phyloP scores from a whole-genome alignment of 768 basidiomycete species.

The Mycena kentingensis region DNA sequence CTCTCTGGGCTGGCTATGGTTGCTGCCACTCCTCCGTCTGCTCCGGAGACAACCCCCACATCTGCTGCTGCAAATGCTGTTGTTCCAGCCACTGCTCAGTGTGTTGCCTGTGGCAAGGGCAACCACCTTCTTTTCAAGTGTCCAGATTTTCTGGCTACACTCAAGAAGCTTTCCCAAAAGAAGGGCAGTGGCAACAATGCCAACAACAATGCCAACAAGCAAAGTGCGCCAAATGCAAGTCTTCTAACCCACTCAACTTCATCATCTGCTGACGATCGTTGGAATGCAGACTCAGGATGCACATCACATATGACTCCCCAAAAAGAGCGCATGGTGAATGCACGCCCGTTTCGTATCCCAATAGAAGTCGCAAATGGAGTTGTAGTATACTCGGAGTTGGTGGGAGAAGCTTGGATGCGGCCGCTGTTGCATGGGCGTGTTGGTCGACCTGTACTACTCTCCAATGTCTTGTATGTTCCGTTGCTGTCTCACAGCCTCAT shows the following conservation, averaged over 20 bases:
- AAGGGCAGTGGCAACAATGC: no score
- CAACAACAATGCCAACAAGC: background rate
- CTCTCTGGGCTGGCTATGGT: no score
- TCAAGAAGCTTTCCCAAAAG: no score
- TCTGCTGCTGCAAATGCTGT: no score
- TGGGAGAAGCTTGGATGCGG: conserved; percentile 19
- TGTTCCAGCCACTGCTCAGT: no score
- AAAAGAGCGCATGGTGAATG: conserved; percentile 18
- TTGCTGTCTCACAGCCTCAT: conserved; percentile 1
- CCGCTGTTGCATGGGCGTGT: conserved; percentile 10
- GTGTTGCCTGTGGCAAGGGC: no score
- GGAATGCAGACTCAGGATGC: conserved; percentile 28
- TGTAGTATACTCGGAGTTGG: conserved; percentile 20
- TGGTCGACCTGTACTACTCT: background rate
- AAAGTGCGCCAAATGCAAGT: background rate
- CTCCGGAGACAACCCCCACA: no score
- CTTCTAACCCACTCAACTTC: background rate
- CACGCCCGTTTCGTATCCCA: conserved; percentile 15
- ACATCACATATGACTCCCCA: conserved; percentile 30
- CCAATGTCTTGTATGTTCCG: conserved; percentile 3
- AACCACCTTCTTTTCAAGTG: no score
- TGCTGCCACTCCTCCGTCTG: no score
- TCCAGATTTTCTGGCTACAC: no score
- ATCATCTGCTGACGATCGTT: conserved; percentile 4
- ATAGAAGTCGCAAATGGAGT: conserved; percentile 21